Conservation (phyloP, 148 eudicot species). For the Selenicereus undatus region DNA sequence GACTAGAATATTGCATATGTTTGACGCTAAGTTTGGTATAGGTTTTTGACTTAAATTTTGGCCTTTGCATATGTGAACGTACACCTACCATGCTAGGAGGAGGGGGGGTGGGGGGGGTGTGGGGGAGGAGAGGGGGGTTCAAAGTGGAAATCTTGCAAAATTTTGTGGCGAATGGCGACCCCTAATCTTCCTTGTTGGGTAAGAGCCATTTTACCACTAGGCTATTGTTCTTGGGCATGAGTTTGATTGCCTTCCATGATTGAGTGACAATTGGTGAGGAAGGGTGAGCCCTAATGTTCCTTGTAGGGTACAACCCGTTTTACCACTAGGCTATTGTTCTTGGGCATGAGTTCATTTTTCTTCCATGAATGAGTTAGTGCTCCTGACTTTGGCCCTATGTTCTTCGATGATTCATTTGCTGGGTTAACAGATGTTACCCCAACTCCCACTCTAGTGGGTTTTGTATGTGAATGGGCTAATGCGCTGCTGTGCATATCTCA, state of each 20-base stretch:
- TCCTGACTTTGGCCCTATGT: neutral
- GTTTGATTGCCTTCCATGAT: neutral
- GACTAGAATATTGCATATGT: too few species aligned
- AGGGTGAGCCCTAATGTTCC: neutral
- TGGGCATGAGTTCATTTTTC: neutral
- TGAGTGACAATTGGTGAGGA: too few species aligned
- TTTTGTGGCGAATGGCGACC: neutral
- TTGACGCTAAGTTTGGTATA: too few species aligned
- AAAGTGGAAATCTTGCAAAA: neutral
- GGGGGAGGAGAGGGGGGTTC: too few species aligned
- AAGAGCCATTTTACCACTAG: neutral
- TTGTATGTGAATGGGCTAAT: neutral
- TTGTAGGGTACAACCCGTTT: neutral
- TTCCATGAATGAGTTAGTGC: too few species aligned
- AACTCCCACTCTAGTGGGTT: too few species aligned
- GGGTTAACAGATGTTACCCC: neutral
- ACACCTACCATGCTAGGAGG: neutral
- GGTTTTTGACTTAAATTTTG: neutral
- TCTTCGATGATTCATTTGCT: neutral
- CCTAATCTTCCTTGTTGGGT: neutral
- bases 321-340: neutral
- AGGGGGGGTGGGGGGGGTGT: too few species aligned
- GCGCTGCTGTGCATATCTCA: neutral
- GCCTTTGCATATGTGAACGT: neutral
- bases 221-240: neutral